A percentile compares a stretch with the other conserved stretches of the same genome.
Evolutionary conservation across 1,284 basidiomycete genomes (phyloP).

Genomic region (Pholiota adiposa): DNA sequence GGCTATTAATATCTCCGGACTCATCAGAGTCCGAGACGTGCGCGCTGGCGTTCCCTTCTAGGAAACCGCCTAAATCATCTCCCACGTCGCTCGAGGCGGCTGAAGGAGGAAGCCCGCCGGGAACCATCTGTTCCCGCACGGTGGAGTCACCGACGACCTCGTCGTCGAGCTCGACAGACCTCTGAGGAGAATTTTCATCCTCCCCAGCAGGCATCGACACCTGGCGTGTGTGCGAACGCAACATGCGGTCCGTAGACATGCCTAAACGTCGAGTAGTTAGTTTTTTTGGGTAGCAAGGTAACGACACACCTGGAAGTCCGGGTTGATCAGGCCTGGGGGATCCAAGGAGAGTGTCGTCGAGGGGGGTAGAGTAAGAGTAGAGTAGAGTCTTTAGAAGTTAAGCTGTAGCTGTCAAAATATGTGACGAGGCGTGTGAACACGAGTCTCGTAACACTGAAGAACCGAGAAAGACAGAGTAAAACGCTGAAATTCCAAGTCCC

Average conservation of each 20-base stretch:
- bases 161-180: not conserved
- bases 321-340: conserved; percentile 12
- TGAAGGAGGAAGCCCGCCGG: not conserved
- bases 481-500: no score
- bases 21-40: not conserved
- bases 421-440: no score
- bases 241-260: not conserved
- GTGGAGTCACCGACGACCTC: not conserved
- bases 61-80: not conserved
- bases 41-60: not conserved
- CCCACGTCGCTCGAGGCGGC: not conserved
- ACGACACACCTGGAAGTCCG: conserved; percentile 6
- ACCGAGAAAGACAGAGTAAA: no score
- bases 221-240: not conserved
- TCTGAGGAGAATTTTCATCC: not conserved
- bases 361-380: not conserved
- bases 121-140: not conserved
- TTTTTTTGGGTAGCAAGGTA: not conserved
- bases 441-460: no score
- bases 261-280: not conserved
- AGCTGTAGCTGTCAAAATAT: conserved; percentile 2
- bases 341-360: not conserved
- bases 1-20: not conserved
- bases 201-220: not conserved
- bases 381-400: not conserved